Conservation (phyloP, 179 eudicot genomes). For the Nepenthes alata region DNA sequence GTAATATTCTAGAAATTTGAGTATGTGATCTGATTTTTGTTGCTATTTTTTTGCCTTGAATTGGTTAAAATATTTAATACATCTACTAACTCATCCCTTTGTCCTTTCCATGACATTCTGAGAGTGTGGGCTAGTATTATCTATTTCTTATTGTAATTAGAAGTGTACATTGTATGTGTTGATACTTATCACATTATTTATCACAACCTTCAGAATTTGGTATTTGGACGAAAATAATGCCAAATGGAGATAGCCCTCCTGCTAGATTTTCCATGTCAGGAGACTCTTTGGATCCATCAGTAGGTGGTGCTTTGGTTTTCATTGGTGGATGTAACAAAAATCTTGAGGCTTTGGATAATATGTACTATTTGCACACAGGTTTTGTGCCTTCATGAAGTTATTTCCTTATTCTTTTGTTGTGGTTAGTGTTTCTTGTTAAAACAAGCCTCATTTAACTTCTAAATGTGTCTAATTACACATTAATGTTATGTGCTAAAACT, state of each 20-base stretch:
- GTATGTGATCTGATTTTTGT: no score
- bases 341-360: slow-evolving; percentile 82
- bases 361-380: slow-evolving; percentile 89
- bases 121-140: background rate
- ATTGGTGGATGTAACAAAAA: slow-evolving; percentile 81
- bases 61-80: no score
- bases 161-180: background rate
- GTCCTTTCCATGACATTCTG: background rate
- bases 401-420: background rate
- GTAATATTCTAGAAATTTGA: no score
- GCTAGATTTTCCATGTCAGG: slow-evolving; percentile 93
- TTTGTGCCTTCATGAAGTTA: slow-evolving; percentile 3
- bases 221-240: slow-evolving; percentile 52
- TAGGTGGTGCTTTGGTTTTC: slow-evolving; percentile 56
- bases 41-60: no score
- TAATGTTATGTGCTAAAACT: slow-evolving; percentile 25
- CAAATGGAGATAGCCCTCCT: slow-evolving; percentile 73
- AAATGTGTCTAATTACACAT: background rate
- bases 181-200: slow-evolving; percentile 5
- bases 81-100: no score
- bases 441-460: slow-evolving; percentile 6
- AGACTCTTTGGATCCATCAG: slow-evolving; percentile 72
- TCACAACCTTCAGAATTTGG: slow-evolving; percentile 38
- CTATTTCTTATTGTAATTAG: background rate
- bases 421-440: background rate